Base-by-base conservation (phyloP, 2,329 filamentous ascomycete genomes). In the Fusarium armeniacum region DNA sequence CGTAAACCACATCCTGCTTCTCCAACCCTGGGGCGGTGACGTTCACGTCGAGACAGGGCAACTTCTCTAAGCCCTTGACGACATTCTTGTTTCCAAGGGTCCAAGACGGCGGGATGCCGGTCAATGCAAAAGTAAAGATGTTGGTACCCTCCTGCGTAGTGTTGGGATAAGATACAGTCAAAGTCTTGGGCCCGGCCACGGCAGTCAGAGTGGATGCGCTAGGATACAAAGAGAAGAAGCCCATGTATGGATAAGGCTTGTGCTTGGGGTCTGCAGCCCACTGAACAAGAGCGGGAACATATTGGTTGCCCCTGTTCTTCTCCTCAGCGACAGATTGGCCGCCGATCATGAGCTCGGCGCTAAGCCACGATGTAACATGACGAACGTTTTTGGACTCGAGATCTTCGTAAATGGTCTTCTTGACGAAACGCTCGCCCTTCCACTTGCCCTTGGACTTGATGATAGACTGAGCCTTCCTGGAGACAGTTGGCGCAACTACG, bases 341-440 rank as follows among this genome's bases (percentile, higher is more conserved):
- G 2, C 82, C 82, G 20, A 83, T 80, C 81, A 83, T 83, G 43
- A 84, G 68, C 11, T 77, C 70, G 6, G 81, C 75, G 40, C 79
- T 81, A 24, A 83, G 50, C 82, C 81, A 84, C 2, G 81, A 81
- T 0, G 80, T 81, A 6, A 77, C 76, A 3, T 76, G 73, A 22
- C 82, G 77, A 12, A 46, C 13, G 0, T 64, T 71, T 50, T 78
- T 72, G 1, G 73, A 73, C 5, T 75, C 63, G 4, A 83, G 75
- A 33, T 76, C 74, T 30, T 82, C 78, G 6, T 74, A 76, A 36
- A 83, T 69, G 6, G 74, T 78, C 59, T 78, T 80, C 50, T 76
- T 77, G 56, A 83, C 67, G 52, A 77, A 74, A 0, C 80, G 75
- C n/a, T 74, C 69, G 3, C 79, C 80, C 5, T 74, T 62, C 78